A percentile compares a stretch with the other conserved stretches of the same genome.
phyloP scores from a whole-genome alignment of 345 rosid species.

The Trapa bicornis region DNA sequence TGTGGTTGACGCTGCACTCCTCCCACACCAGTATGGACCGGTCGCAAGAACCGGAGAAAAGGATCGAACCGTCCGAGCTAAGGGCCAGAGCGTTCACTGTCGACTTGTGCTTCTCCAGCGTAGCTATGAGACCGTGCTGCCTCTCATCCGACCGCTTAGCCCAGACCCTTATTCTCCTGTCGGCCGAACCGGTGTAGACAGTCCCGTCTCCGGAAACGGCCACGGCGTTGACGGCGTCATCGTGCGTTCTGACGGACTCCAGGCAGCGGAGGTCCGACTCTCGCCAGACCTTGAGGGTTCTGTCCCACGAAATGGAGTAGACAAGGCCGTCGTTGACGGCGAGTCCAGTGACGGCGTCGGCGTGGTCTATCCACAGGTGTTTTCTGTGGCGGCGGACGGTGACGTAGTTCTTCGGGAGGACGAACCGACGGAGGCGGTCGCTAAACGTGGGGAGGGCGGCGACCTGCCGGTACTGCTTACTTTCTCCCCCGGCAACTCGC shows the following conservation, averaged over 20 bases:
- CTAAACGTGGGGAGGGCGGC: slow-evolving; percentile 57
- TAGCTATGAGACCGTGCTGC: slow-evolving; percentile 42
- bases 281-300: slow-evolving; percentile 67
- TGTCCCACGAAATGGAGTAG: slow-evolving; percentile 90
- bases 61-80: slow-evolving; percentile 54
- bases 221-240: slow-evolving; percentile 77
- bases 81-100: slow-evolving; percentile 79
- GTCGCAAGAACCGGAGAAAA: slow-evolving; percentile 91
- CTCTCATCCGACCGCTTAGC: slow-evolving; percentile 32
- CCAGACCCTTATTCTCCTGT: slow-evolving; percentile 74
- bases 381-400: slow-evolving; percentile 61
- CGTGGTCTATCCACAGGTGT: slow-evolving; percentile 76
- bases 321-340: slow-evolving; percentile 43
- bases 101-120: slow-evolving; percentile 73
- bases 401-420: slow-evolving; percentile 73
- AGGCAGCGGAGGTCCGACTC: slow-evolving; percentile 53
- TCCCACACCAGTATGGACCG: slow-evolving; percentile 93
- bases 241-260: slow-evolving; percentile 67
- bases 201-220: slow-evolving; percentile 53
- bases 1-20: slow-evolving; percentile 60
- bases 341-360: slow-evolving; percentile 78
- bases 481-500: slow-evolving; percentile 26
- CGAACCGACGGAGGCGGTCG: slow-evolving; percentile 67
- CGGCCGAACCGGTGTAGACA: slow-evolving; percentile 85
- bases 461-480: slow-evolving; percentile 28